Evolutionary conservation across 495 filamentous ascomycete species (phyloP), one percentile per base, ranked within the genome.

Genomic region (Xylaria longipes): DNA sequence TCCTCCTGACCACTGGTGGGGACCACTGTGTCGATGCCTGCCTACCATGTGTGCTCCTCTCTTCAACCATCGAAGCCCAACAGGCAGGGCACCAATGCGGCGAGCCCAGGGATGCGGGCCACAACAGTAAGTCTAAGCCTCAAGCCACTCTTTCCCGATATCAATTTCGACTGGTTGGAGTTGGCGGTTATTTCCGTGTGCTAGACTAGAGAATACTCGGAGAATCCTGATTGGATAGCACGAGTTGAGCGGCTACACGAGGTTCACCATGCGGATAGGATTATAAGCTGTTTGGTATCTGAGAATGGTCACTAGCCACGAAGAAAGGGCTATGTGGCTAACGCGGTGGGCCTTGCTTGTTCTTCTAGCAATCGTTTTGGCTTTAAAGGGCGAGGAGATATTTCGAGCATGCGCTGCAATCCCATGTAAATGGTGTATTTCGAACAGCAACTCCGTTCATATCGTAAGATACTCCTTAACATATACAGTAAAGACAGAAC

Each of bases 41-140:
- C 27, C 37, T 45, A 27, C 39, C 39, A 41, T 45, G 17, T 33
- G 29, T n/a, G 31, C n/a, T 12, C 33, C 39, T 54, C 31, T 29
- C 29, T 3, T 37, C 50, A 11, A 27, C 22, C 65, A 35, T 45
- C 37, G 48, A 69, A 41, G 27, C 33, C 57, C 39, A 35, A 64
- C 39, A 43, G 46, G 15, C 45, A 57, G 11, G 33, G 7, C 43
- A 37, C 29, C 65, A 63, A 22, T 52, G 9, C 65, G 43, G 65
- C 65, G 48, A 68, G 41, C 27, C 65, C 65, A 48, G 45, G 35
- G 22, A 5, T 54, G 64, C 20, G 29, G 33, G 29, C 25, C 52
- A 58, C 37, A 41, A 31, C 35, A 60, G 50, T 46, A 68, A 31
- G 66, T 68, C 66, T 58, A 58, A 68, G 66, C 66, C 66, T 68